phyloP scores from a whole-genome alignment of 345 rosid genomes.

The Citrus reticulata region DNA sequence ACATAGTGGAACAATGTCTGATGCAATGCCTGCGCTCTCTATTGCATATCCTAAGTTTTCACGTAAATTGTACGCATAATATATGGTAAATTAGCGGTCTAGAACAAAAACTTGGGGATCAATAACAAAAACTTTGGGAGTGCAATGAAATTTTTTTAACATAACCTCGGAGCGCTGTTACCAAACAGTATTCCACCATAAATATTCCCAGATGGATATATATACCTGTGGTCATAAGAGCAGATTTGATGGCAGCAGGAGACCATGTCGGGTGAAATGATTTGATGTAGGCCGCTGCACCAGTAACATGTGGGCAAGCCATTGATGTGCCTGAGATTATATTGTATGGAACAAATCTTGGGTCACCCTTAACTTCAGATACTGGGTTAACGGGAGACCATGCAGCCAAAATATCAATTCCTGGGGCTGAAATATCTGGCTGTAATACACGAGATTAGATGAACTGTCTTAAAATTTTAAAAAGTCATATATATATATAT shows the following conservation, averaged over 20 bases:
- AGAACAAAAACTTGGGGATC: too few relatives aligned
- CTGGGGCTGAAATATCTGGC: constrained; percentile 64
- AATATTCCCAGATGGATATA: background rate
- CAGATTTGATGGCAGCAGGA: constrained; percentile 36
- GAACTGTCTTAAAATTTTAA: too few relatives aligned
- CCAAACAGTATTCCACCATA: background rate
- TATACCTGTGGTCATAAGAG: constrained; percentile 37
- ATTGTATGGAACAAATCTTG: constrained; percentile 31
- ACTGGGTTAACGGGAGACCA: constrained; percentile 25
- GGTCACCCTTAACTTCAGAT: constrained; percentile 10
- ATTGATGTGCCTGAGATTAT: constrained; percentile 50
- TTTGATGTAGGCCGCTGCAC: constrained; percentile 43
- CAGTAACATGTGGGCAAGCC: constrained; percentile 58
- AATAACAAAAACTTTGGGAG: too few relatives aligned
- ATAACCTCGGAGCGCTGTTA: too few relatives aligned
- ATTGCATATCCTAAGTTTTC: too few relatives aligned
- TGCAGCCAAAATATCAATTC: constrained; percentile 53
- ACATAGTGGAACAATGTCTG: too few relatives aligned
- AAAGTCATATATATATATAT: too few relatives aligned
- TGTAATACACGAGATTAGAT: constrained; percentile 11
- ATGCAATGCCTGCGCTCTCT: too few relatives aligned
- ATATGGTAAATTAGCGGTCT: too few relatives aligned
- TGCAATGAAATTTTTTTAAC: too few relatives aligned
- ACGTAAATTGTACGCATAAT: too few relatives aligned
- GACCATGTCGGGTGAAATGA: constrained; percentile 37